A percentile compares a stretch with the other conserved stretches of the same genome.
These are phyloP conservation scores for Candida khao-thaluensis DNA, from an alignment of 805 yeast species.

Conservation along the genomic window DNA sequence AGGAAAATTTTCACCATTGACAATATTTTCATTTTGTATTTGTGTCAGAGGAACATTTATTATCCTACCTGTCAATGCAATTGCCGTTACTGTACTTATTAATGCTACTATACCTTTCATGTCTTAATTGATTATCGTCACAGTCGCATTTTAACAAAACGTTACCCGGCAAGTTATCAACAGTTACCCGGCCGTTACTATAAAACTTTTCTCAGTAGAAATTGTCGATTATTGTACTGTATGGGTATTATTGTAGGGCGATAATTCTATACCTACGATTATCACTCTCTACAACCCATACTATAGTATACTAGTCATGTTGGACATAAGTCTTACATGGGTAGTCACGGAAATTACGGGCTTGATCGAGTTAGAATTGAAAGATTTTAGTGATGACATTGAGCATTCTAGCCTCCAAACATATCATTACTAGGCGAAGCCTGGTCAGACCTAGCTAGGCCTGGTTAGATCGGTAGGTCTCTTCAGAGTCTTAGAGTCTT, in stretches of 20 bases:
- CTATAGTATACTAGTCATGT: constrained; percentile 42
- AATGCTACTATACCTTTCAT: neutral
- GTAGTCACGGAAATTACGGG: constrained; percentile 45
- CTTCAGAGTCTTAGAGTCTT: too few relatives aligned
- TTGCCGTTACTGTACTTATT: neutral
- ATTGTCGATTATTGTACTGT: constrained; percentile 40
- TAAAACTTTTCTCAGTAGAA: constrained; percentile 7
- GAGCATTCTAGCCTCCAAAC: constrained; percentile 48
- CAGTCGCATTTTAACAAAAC: too few relatives aligned
- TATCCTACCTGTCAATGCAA: constrained; percentile 22
- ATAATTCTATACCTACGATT: constrained; percentile 35
- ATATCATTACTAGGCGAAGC: too few relatives aligned
- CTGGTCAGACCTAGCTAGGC: too few relatives aligned
- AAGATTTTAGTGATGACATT: constrained; percentile 17
- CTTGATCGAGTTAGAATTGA: constrained; percentile 25
- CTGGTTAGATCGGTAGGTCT: too few relatives aligned
- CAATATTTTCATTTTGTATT: constrained; percentile 16
- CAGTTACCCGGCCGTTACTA: constrained; percentile 2
- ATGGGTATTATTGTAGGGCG: constrained; percentile 54
- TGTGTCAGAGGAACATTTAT: constrained; percentile 25
- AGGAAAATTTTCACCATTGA: constrained; percentile 38
- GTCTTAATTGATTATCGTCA: neutral
- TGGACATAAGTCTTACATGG: constrained; percentile 15
- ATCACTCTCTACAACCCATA: constrained; percentile 52
- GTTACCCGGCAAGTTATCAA: too few relatives aligned